Conservation (phyloP, 2,329 filamentous ascomycete genomes). For the Ophiostoma sp. region DNA sequence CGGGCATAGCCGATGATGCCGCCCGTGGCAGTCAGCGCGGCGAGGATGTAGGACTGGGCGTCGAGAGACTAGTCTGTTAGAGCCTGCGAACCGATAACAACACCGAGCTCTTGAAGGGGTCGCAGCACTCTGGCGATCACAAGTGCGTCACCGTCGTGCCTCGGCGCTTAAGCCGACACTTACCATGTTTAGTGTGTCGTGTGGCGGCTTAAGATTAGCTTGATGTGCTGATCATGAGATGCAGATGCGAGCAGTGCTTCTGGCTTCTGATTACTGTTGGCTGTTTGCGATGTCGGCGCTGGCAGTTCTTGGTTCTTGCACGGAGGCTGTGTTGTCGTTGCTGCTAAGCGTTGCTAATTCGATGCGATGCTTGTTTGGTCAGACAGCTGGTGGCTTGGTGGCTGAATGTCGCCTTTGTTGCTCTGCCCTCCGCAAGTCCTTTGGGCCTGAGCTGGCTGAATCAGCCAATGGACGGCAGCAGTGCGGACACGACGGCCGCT, state of each 20-base stretch:
- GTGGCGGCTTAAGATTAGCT: neutral
- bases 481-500: neutral
- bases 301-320: neutral
- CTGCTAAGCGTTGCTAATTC: neutral
- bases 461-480: neutral
- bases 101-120: no score
- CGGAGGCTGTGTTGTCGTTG: neutral
- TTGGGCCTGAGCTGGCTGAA: neutral
- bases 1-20: slow-evolving; percentile 81
- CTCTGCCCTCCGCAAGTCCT: neutral
- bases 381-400: neutral
- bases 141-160: neutral
- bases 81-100: no score
- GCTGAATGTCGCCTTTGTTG: neutral
- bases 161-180: slow-evolving; percentile 5
- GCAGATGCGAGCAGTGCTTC: neutral
- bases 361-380: no score
- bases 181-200: slow-evolving; percentile 15
- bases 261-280: neutral
- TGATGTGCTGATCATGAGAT: neutral
- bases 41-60: slow-evolving; percentile 68
- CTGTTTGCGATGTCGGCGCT: neutral
- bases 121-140: no score
- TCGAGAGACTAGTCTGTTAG: slow-evolving; percentile 29
- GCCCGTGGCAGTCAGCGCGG: slow-evolving; percentile 75